Conservation (phyloP, 2,329 filamentous ascomycete species). For the Pseudocercospora fuligena region DNA sequence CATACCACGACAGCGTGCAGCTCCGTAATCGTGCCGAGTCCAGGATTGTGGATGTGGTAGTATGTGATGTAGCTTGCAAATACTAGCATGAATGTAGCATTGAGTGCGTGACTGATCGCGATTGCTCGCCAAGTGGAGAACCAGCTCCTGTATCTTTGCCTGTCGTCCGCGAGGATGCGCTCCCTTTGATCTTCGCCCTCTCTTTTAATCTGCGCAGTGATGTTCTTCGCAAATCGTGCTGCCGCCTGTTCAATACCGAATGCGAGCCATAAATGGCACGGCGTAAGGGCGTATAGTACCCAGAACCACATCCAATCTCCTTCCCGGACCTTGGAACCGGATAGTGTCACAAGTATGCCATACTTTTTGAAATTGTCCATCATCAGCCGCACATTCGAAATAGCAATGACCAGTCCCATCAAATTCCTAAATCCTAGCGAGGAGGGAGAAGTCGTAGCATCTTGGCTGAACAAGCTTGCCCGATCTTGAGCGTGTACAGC, state of each 20-base stretch:
- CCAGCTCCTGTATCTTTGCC: conserved; percentile 29
- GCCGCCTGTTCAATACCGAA: conserved; percentile 88
- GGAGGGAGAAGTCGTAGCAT: conserved; percentile 74
- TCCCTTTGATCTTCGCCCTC: conserved; percentile 39
- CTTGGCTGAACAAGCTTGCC: conserved; percentile 84
- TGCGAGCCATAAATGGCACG: conserved; percentile 86
- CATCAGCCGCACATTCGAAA: conserved; percentile 90
- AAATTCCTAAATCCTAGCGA: conserved; percentile 95
- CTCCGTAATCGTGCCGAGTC: conserved; percentile 89
- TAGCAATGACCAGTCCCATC: conserved; percentile 91
- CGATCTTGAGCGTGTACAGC: conserved; percentile 76
- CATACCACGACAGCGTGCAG: conserved; percentile 93
- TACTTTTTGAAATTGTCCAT: conserved; percentile 99
- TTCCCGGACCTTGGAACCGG: conserved; percentile 49
- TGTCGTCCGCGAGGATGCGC: conserved; percentile 61
- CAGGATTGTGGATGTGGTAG: conserved; percentile 86
- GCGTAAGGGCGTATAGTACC: conserved; percentile 82
- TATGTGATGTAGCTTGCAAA: conserved; percentile 87
- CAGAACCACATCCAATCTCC: conserved; percentile 37
- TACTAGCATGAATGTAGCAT: conserved; percentile 78
- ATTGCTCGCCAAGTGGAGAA: conserved; percentile 74
- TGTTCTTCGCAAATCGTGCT: conserved; percentile 75
- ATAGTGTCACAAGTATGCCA: conserved; percentile 89
- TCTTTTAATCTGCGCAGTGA: conserved; percentile 61
- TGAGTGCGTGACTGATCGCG: conserved; percentile 75